Base-by-base conservation (phyloP, 2,329 filamentous ascomycete genomes). In the Fusarium armeniacum region DNA sequence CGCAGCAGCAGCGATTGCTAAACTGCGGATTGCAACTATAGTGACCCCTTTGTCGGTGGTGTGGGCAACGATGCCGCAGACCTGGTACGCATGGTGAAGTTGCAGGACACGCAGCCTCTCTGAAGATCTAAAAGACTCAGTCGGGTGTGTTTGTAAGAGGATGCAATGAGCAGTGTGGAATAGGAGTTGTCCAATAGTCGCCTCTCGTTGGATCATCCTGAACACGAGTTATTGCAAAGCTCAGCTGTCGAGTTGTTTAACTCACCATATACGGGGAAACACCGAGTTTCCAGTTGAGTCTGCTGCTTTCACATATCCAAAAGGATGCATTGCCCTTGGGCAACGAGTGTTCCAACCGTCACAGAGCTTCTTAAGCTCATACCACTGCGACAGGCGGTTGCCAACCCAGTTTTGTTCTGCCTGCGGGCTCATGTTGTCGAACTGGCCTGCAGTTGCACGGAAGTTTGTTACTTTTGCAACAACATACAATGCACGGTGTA, bases 1-100 rank as follows among this genome's bases (percentile, higher is more conserved):
- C 52, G 90, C 90, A 73, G 92, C 89, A 9, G 91, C 91, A 3
- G 93, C 93, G 58, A 96, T 91, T 40, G 90, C 89, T 9, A 98
- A 84, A 35, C 91, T 93, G 12, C 92, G 91, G 40, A 96, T 88
- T 4, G 93, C 93, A 12, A 97, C 90, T 51, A 89, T 91, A 12
- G 91, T 89, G 33, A 97, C 89, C 30, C 92, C 93, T 28, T 88
- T 86, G 76, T 97, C 93, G 74, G 94, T 92, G 53, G 91, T 89
- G 76, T 97, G 93, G 4, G 93, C 92, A 26, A 93, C 90, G 66
- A 98, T 97, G 16, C 95, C 95, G 76, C 94, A 98, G 26, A 97
- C 91, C 76, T 94, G 91, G 71, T 92, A 90, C 0, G 93, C 91
- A 76, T 98, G 93, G 65, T 89, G 87, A 50, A 90, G 84, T 72